phyloP scores from a whole-genome alignment of 2,329 filamentous ascomycete genomes.

The Fusarium verrucosum region DNA sequence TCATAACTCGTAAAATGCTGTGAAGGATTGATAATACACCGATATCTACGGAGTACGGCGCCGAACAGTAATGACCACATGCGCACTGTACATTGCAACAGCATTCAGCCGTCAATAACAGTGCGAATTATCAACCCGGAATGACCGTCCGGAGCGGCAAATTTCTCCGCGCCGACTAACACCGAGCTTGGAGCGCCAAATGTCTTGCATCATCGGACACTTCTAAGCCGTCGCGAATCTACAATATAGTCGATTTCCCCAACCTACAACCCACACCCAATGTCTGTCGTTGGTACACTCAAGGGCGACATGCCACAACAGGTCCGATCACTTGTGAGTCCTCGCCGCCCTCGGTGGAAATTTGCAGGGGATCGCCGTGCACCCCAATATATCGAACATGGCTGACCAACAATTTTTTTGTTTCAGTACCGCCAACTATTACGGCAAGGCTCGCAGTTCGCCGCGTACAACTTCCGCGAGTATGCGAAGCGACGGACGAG shows the following conservation, averaged over 20 bases:
- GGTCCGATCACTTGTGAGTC: constrained; percentile 64
- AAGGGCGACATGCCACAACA: constrained; percentile 67
- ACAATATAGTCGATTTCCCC: constrained; percentile 14
- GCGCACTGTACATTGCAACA: background rate
- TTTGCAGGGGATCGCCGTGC: constrained; percentile 21
- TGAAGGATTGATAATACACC: constrained; percentile 8
- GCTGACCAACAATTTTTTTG: constrained; percentile 21
- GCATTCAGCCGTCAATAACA: accelerated
- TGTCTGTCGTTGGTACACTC: constrained; percentile 52
- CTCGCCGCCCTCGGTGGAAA: background rate
- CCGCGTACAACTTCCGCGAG: constrained; percentile 96
- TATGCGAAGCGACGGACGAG: constrained; percentile 91
- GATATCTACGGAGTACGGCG: constrained; percentile 3
- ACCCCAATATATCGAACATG: background rate
- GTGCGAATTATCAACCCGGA: background rate
- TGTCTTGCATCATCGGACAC: constrained; percentile 45
- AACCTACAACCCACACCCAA: constrained; percentile 47
- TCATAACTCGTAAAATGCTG: background rate
- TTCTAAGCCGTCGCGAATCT: constrained; percentile 37
- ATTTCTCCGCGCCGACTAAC: constrained; percentile 51
- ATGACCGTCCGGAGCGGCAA: constrained; percentile 43
- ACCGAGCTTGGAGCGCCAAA: constrained; percentile 43
- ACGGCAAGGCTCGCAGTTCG: constrained; percentile 85
- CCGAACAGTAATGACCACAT: background rate
- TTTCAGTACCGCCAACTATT: constrained; percentile 88